Evolutionary conservation across 495 filamentous ascomycete species (phyloP), one percentile per base, ranked within the genome.

Genomic region (Zalerion maritima): DNA sequence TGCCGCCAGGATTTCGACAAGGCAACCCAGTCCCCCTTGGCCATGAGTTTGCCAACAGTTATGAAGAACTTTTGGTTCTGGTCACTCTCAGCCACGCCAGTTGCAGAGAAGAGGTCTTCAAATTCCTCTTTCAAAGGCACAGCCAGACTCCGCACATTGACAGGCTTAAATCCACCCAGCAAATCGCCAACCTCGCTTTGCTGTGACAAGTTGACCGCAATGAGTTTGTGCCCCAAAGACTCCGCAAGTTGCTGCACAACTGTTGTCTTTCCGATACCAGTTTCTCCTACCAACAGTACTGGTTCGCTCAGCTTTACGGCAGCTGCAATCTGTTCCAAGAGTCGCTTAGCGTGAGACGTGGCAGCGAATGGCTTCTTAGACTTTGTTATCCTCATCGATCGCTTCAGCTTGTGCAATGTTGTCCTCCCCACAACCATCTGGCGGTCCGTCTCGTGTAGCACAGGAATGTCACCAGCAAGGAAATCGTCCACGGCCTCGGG

Each of bases 181-280:
- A 99, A 55, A 56, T 99, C 91, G 14, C 83, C 76, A 21, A 75
- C 81, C 55, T 99, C 91, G 48, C 86, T 96, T 45, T 99, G 91
- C 48, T 99, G 91, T 0, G 91, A 96, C 42, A 99, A 48, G 48
- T 99, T 99, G 38, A 96, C 78, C 1, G 85, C 80, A 0, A 78
- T 77, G 2, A 99, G 67, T 37, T 84, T 83, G 37, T 78, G 74
- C 0, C 86, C 77, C 17, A 91, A 66, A 10, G 76, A 59, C 18
- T 78, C 71, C 3, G 91, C 85, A 33, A 99, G 60, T 41, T 94
- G 84, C 46, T 99, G 91, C 24, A 99, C 73, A 8, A 87, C 75
- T 1, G 86, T 86, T 2, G 91, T 99, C 54, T 99, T 99, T 43
- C 91, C 91, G 28, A 89, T 93, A 55, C 91, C 91, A 2, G 91